Evolutionary conservation across 2,329 filamentous ascomycete genomes (phyloP).

Genomic region (Hypoxylon sp.): DNA sequence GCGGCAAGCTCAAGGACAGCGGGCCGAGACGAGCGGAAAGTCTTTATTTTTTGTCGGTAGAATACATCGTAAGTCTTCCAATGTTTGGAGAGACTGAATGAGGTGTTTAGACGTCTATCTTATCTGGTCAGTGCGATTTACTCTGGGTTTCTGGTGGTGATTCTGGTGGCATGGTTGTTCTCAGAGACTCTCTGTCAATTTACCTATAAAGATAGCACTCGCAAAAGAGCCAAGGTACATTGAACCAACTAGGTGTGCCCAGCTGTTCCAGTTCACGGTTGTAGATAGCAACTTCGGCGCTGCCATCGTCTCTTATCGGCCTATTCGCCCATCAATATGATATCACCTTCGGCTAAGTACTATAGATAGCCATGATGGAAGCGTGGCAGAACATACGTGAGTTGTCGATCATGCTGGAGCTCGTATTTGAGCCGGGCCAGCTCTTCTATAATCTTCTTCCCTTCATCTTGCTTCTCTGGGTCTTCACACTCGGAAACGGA

Average conservation of each 20-base stretch:
- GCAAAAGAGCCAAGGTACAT: slow-evolving; percentile 87
- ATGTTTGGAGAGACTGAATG: slow-evolving; percentile 80
- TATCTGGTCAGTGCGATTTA: slow-evolving; percentile 16
- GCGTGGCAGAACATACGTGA: slow-evolving; percentile 70
- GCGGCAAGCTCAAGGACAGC: slow-evolving; percentile 85
- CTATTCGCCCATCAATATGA: slow-evolving; percentile 57
- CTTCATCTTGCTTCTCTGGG: slow-evolving; percentile 77
- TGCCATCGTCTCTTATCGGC: slow-evolving; percentile 81
- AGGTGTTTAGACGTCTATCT: slow-evolving; percentile 78
- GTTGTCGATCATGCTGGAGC: slow-evolving; percentile 85
- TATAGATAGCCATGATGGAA: not conserved
- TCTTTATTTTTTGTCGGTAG: slow-evolving; percentile 87
- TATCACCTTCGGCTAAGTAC: not conserved
- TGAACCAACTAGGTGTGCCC: slow-evolving; percentile 83
- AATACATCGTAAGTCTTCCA: slow-evolving; percentile 96
- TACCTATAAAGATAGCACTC: slow-evolving; percentile 96
- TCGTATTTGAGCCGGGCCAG: slow-evolving; percentile 92
- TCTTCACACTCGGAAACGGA: slow-evolving; percentile 72
- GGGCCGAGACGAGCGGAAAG: slow-evolving; percentile 90
- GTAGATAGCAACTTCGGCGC: slow-evolving; percentile 81
- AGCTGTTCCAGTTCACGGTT: slow-evolving; percentile 86
- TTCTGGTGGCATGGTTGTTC: too few relatives aligned
- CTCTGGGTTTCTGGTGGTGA: not conserved
- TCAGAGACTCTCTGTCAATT: slow-evolving; percentile 9
- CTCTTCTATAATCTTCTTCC: slow-evolving; percentile 85